phyloP scores from a whole-genome alignment of 2,329 filamentous ascomycete genomes.

The Paecilomyces niveus region DNA sequence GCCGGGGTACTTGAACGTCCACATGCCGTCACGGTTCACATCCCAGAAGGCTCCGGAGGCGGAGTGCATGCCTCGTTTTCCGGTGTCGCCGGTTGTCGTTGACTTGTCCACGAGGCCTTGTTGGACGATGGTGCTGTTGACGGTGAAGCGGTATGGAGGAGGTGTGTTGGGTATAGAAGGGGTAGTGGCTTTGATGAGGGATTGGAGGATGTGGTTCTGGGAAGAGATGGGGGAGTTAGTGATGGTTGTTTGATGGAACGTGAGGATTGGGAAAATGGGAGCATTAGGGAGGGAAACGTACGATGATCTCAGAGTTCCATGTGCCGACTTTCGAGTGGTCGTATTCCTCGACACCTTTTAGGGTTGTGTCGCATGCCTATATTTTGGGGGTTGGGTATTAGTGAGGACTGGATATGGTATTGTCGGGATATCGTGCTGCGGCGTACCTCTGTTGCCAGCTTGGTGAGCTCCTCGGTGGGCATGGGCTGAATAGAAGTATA shows the following conservation, averaged over 20 bases:
- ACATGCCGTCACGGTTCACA: slow-evolving; percentile 46
- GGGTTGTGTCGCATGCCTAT: slow-evolving; percentile 74
- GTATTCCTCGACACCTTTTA: slow-evolving; percentile 70
- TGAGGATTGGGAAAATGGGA: background rate
- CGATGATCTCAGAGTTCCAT: slow-evolving; percentile 93
- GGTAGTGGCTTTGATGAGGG: slow-evolving; percentile 35
- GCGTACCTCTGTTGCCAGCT: slow-evolving; percentile 77
- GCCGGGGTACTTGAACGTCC: slow-evolving; percentile 45
- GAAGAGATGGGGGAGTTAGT: background rate
- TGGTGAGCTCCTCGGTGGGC: slow-evolving; percentile 67
- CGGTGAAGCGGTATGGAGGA: slow-evolving; percentile 82
- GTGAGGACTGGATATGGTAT: background rate
- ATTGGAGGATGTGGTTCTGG: slow-evolving; percentile 34
- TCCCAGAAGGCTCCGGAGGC: slow-evolving; percentile 46
- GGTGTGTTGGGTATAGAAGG: slow-evolving; percentile 26
- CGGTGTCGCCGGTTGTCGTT: slow-evolving; percentile 56
- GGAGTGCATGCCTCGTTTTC: slow-evolving; percentile 63
- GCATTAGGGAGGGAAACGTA: slow-evolving; percentile 46
- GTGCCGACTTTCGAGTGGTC: slow-evolving; percentile 75
- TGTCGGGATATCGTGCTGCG: background rate
- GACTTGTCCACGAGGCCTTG: slow-evolving; percentile 55
- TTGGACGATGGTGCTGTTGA: slow-evolving; percentile 98
- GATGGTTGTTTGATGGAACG: background rate
- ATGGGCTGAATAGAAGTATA: slow-evolving; percentile 53
- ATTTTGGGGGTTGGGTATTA: background rate